phyloP scores from a whole-genome alignment of 73 alveolate genomes.

The Tetrahymena thermophila region DNA sequence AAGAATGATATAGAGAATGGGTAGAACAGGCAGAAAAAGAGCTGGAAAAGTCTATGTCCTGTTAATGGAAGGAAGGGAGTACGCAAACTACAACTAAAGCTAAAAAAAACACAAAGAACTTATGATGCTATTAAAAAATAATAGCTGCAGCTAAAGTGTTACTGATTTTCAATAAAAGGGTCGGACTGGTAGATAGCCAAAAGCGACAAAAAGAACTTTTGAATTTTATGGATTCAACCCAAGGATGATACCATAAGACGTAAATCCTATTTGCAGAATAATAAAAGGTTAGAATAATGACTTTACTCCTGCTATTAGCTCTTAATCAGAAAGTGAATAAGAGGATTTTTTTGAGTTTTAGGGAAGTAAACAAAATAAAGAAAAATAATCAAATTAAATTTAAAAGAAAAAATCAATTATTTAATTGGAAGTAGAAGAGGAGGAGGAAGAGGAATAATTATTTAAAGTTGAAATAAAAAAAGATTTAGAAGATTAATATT shows the following conservation, averaged over 20 bases:
- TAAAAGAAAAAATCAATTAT: background rate
- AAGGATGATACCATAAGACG: background rate
- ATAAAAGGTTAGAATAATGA: background rate
- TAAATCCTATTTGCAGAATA: background rate
- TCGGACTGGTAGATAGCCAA: background rate
- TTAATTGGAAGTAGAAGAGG: background rate
- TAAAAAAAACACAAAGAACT: background rate
- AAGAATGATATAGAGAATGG: constrained; percentile 75
- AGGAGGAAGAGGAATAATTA: background rate
- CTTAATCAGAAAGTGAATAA: background rate
- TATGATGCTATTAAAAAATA: background rate
- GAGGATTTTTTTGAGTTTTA: background rate
- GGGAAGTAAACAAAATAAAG: background rate
- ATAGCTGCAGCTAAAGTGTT: background rate
- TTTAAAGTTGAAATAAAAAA: background rate
- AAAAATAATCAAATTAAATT: background rate
- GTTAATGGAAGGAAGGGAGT: constrained; percentile 63
- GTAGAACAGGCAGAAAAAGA: constrained; percentile 81
- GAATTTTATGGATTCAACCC: background rate
- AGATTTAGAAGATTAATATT: background rate
- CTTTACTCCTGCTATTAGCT: background rate
- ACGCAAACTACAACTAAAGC: constrained; percentile 27
- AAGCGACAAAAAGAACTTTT: background rate
- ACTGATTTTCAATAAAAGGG: background rate
- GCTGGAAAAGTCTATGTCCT: constrained; percentile 66